Evolutionary conservation across 768 basidiomycete genomes (phyloP).

Genomic region (Serendipita indica): DNA sequence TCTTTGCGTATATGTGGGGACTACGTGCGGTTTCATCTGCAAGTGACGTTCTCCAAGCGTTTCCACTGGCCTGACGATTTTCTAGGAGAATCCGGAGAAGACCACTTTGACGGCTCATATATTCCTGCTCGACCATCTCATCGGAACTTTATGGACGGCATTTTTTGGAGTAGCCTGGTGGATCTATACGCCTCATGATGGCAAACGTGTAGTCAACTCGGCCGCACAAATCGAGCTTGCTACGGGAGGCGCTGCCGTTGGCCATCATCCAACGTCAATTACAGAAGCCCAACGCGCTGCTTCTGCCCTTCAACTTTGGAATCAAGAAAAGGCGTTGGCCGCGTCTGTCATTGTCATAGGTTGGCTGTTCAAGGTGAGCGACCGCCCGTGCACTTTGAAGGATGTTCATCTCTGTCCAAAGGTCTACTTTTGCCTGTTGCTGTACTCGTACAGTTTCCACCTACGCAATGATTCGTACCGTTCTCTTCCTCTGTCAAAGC

Average conservation of each 20-base stretch:
- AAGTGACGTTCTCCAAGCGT: conserved; percentile 27
- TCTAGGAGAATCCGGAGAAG: conserved; percentile 75
- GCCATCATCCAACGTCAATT: conserved; percentile 29
- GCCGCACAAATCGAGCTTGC: conserved; percentile 79
- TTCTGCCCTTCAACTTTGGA: conserved; percentile 77
- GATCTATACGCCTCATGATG: conserved; percentile 83
- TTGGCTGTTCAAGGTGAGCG: conserved; percentile 75
- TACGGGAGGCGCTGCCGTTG: conserved; percentile 30
- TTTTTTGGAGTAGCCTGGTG: conserved; percentile 89
- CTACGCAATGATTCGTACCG: conserved; percentile 85
- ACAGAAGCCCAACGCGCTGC: conserved; percentile 48
- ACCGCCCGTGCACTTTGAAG: not conserved
- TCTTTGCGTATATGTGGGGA: conserved; percentile 76
- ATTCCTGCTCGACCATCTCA: conserved; percentile 81
- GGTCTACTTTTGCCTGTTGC: conserved; percentile 79
- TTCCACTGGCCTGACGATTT: too few species aligned
- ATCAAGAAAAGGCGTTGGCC: conserved; percentile 74
- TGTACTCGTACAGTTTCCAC: conserved; percentile 90
- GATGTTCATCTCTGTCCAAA: conserved; percentile 21
- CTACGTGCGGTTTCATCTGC: conserved; percentile 74
- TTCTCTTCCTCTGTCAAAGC: conserved; percentile 40
- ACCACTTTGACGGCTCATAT: conserved; percentile 82
- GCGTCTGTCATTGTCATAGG: conserved; percentile 60
- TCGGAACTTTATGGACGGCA: conserved; percentile 83
- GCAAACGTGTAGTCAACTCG: conserved; percentile 63